A percentile compares a stretch with the other conserved stretches of the same genome.
phyloP scores from a whole-genome alignment of 495 filamentous ascomycete genomes.

The Hypoxylon crocopeplum region DNA sequence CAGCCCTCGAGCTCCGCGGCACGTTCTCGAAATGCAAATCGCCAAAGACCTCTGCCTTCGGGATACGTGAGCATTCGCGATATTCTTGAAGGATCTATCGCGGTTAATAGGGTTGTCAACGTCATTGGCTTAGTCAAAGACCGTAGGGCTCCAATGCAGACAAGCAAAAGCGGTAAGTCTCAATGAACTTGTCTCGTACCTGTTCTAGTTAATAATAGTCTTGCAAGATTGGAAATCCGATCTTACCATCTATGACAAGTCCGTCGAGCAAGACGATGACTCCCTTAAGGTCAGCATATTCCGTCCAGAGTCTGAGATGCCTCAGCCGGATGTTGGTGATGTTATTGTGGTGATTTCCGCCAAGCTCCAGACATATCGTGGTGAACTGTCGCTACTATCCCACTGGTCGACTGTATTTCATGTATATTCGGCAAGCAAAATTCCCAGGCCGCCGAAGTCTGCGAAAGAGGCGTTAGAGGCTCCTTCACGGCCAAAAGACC shows the following conservation, averaged over 20 bases:
- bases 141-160: conserved; percentile 48
- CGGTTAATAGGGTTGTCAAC: conserved; percentile 45
- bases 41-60: conserved; percentile 34
- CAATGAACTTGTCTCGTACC: neutral
- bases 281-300: conserved; percentile 53
- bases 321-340: conserved; percentile 46
- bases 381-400: conserved; percentile 48
- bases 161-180: conserved; percentile 50
- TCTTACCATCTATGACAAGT: conserved; percentile 50
- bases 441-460: conserved; percentile 47
- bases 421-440: conserved; percentile 46
- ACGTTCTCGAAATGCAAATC: conserved; percentile 3
- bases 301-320: conserved; percentile 47
- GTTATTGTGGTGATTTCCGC: conserved; percentile 49
- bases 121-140: conserved; percentile 61
- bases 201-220: conserved; percentile 2
- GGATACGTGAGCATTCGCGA: conserved; percentile 40
- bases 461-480: conserved; percentile 42
- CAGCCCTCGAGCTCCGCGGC: conserved; percentile 24
- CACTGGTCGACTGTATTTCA: conserved; percentile 43
- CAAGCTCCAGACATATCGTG: conserved; percentile 46
- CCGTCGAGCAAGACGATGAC: conserved; percentile 38
- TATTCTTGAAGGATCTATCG: conserved; percentile 36
- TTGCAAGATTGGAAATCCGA: conserved; percentile 50
- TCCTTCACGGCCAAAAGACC: conserved; percentile 1